A percentile compares a stretch with the other conserved stretches of the same genome.
Conservation (phyloP, 495 filamentous ascomycete species). For the Podospora fimiseda region DNA sequence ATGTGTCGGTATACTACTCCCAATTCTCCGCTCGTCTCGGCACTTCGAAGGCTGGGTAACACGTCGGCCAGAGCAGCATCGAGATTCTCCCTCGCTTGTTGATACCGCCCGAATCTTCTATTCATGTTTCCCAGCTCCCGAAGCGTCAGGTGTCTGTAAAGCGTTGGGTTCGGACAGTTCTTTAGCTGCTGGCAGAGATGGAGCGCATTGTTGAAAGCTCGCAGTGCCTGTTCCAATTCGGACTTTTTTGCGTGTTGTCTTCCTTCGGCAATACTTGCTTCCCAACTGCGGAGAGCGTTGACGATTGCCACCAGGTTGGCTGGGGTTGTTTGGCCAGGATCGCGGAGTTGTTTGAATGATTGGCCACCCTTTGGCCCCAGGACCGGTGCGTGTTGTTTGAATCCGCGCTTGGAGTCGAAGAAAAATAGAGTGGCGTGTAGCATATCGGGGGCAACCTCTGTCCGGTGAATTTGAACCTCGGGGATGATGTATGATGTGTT, state of each 20-base stretch:
- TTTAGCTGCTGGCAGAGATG: constrained; percentile 6
- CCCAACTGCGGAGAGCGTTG: constrained; percentile 11
- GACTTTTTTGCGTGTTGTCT: background rate
- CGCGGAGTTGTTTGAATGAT: constrained; percentile 12
- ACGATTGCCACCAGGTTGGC: constrained; percentile 8
- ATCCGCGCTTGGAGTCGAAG: constrained; percentile 18
- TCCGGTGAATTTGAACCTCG: constrained; percentile 6
- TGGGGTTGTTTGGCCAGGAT: constrained; percentile 8
- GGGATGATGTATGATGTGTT: constrained; percentile 13
- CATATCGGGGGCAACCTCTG: constrained; percentile 3
- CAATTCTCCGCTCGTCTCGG: constrained; percentile 23
- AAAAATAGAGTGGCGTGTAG: constrained; percentile 20
- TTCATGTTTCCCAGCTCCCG: constrained; percentile 17
- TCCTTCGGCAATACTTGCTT: constrained; percentile 6
- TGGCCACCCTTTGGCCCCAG: constrained; percentile 13
- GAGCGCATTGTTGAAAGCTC: constrained; percentile 8
- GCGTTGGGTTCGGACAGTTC: background rate
- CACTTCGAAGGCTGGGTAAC: constrained; percentile 2
- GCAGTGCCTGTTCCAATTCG: constrained; percentile 3
- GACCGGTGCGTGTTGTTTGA: constrained; percentile 12
- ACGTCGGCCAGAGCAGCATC: constrained; percentile 5
- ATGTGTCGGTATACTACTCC: constrained; percentile 26
- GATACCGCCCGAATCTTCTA: constrained; percentile 20
- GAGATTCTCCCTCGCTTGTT: constrained; percentile 10
- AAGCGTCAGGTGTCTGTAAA: constrained; percentile 5